These are phyloP conservation scores for Xylaria telfairii DNA, from an alignment of 495 filamentous ascomycete genomes.

Conservation along the genomic window DNA sequence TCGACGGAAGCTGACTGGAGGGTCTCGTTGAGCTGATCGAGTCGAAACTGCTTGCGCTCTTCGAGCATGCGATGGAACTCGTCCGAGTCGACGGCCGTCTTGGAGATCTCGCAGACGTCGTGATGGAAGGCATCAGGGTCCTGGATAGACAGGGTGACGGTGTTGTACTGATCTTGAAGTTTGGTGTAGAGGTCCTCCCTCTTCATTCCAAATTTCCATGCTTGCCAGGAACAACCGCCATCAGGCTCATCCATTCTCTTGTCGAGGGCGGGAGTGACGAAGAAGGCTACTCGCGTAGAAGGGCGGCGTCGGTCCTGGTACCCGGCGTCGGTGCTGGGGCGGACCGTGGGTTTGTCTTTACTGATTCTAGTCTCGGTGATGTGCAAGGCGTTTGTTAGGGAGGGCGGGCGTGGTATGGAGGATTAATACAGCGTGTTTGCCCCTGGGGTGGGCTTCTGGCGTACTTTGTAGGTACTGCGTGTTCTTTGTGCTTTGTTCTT, in stretches of 20 bases:
- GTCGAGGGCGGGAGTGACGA: slow-evolving; percentile 1
- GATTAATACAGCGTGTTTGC: slow-evolving; percentile 14
- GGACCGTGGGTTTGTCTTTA: slow-evolving; percentile 6
- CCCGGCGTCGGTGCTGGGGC: slow-evolving; percentile 5
- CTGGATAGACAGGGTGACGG: slow-evolving; percentile 39
- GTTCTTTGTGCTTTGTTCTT: slow-evolving; percentile 12
- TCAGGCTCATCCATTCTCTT: slow-evolving; percentile 55
- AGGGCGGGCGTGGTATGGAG: background rate
- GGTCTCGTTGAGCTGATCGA: slow-evolving; percentile 53
- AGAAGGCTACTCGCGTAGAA: slow-evolving; percentile 7
- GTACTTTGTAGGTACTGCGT: slow-evolving; percentile 8
- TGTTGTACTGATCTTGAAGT: slow-evolving; percentile 44
- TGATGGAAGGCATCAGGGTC: slow-evolving; percentile 43
- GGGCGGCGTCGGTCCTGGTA: slow-evolving; percentile 18
- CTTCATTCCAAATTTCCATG: slow-evolving; percentile 56
- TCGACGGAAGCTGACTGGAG: slow-evolving; percentile 57
- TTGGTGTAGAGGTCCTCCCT: slow-evolving; percentile 43
- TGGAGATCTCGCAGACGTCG: slow-evolving; percentile 50
- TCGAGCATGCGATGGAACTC: slow-evolving; percentile 55
- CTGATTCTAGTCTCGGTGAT: slow-evolving; percentile 16
- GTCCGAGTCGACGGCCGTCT: slow-evolving; percentile 45
- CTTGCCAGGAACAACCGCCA: slow-evolving; percentile 52
- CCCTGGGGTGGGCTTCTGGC: background rate
- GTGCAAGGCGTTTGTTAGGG: slow-evolving; percentile 12
- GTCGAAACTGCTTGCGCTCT: slow-evolving; percentile 52